phyloP scores from a whole-genome alignment of 305 asterid species.

The Fraxinus angustifolia region DNA sequence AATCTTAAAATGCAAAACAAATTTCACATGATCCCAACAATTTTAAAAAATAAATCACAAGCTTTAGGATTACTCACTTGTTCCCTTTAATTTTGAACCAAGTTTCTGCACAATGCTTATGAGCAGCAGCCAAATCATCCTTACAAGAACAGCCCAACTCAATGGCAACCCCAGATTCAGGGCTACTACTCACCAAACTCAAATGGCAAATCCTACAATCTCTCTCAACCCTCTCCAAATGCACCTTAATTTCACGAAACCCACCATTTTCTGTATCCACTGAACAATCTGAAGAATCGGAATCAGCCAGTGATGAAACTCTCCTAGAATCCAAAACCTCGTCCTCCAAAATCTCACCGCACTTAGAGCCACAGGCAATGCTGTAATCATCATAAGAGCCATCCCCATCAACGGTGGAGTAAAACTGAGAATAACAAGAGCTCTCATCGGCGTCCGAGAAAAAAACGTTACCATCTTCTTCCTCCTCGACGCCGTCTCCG shows the following conservation, averaged over 20 bases:
- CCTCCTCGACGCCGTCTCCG: slow-evolving; percentile 13
- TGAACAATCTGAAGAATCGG: slow-evolving; percentile 39
- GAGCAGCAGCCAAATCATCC: slow-evolving; percentile 17
- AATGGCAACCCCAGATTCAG: background rate
- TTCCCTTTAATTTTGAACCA: slow-evolving; percentile 9
- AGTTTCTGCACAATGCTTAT: slow-evolving; percentile 8
- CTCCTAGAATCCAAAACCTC: slow-evolving; percentile 37
- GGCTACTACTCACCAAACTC: slow-evolving; percentile 2
- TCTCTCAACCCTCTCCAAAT: slow-evolving; percentile 24
- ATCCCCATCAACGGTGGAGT: slow-evolving; percentile 70
- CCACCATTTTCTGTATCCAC: slow-evolving; percentile 37
- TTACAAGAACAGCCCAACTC: slow-evolving; percentile 7
- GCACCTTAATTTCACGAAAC: slow-evolving; percentile 26
- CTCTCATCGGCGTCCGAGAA: slow-evolving; percentile 68
- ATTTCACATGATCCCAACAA: background rate
- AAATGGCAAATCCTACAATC: slow-evolving; percentile 15
- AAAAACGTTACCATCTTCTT: slow-evolving; percentile 23
- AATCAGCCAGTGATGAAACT: slow-evolving; percentile 33
- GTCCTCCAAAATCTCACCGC: slow-evolving; percentile 39
- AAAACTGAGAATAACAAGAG: slow-evolving; percentile 70
- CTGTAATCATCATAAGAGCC: slow-evolving; percentile 55
- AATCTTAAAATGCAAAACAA: background rate
- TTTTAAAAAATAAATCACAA: background rate
- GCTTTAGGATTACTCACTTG: slow-evolving; percentile 8
- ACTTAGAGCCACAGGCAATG: slow-evolving; percentile 37